Conservation (phyloP, 345 rosid species). For the Physaria fendleri region DNA sequence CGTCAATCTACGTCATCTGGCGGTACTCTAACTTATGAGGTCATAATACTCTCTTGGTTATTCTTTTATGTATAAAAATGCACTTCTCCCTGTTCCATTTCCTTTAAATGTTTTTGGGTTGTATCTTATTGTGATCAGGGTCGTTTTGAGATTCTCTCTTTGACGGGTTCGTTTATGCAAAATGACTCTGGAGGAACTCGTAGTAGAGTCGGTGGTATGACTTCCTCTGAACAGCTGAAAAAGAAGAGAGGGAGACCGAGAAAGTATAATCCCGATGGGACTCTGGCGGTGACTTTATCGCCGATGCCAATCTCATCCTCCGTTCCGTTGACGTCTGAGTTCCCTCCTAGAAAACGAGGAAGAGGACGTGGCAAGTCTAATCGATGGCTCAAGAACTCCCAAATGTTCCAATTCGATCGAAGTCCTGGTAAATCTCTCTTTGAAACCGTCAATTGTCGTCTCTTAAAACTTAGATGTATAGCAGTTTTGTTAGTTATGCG, state of each 20-base stretch:
- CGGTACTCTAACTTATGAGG: constrained; percentile 95
- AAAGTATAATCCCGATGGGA: constrained; percentile 75
- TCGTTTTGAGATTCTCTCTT: constrained; percentile 89
- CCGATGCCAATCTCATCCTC: constrained; percentile 94
- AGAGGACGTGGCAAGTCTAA: constrained; percentile 44
- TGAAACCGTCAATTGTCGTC: too few relatives aligned
- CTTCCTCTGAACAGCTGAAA: constrained; percentile 40
- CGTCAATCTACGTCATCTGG: constrained; percentile 82
- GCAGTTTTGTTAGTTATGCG: constrained; percentile 6
- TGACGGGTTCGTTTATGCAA: constrained; percentile 83
- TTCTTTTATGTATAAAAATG: not conserved
- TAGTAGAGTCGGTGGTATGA: constrained; percentile 96
- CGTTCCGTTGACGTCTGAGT: constrained; percentile 60
- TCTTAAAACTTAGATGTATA: too few relatives aligned
- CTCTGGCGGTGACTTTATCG: constrained; percentile 46
- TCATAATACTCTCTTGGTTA: constrained; percentile 16
- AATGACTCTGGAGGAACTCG: constrained; percentile 60
- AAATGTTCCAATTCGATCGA: constrained; percentile 46
- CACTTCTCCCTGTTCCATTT: not conserved
- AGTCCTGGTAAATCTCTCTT: constrained; percentile 48
- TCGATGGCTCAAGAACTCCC: constrained; percentile 52
- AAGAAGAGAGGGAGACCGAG: constrained; percentile 96
- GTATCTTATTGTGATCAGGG: constrained; percentile 42
- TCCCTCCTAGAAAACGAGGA: constrained; percentile 58
- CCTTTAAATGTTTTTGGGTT: not conserved